These are phyloP conservation scores for Candida taoyuanica DNA, from an alignment of 805 yeast species.

Conservation along the genomic window DNA sequence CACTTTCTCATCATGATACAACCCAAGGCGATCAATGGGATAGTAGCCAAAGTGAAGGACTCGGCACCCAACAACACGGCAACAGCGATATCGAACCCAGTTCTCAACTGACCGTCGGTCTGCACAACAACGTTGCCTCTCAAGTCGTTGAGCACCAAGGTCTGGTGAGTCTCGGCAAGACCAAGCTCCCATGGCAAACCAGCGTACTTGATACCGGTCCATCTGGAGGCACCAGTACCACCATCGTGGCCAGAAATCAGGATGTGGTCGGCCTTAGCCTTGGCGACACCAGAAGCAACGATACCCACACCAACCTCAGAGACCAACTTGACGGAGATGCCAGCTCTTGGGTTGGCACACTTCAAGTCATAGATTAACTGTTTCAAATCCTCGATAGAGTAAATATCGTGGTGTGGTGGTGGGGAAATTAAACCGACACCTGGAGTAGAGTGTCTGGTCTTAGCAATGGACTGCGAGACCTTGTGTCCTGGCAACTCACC, in stretches of 20 bases:
- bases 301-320: conserved; percentile 99
- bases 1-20: conserved; percentile 96
- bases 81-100: conserved; percentile 95
- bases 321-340: conserved; percentile 93
- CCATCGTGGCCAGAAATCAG: conserved; percentile 97
- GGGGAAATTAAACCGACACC: conserved; percentile 97
- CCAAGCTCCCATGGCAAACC: conserved; percentile 99
- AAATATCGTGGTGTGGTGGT: conserved; percentile 98
- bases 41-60: conserved; percentile 97
- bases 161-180: conserved; percentile 96
- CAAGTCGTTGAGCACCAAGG: conserved; percentile 89
- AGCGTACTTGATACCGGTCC: conserved; percentile 95
- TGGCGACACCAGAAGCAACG: conserved; percentile 98
- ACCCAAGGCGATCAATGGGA: conserved; percentile 96
- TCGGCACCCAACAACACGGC: conserved; percentile 97
- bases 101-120: conserved; percentile 97
- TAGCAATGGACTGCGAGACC: conserved; percentile 83
- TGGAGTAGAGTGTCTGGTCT: conserved; percentile 93
- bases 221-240: conserved; percentile 99
- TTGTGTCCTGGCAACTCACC: conserved; percentile 69
- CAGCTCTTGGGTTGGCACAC: conserved; percentile 95
- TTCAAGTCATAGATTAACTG: conserved; percentile 95
- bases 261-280: conserved; percentile 96
- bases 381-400: conserved; percentile 95
- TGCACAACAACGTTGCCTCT: conserved; percentile 94